These are phyloP conservation scores for Arabidopsis hybrid DNA, from an alignment of 441 rosid genomes.

Conservation along the genomic window DNA sequence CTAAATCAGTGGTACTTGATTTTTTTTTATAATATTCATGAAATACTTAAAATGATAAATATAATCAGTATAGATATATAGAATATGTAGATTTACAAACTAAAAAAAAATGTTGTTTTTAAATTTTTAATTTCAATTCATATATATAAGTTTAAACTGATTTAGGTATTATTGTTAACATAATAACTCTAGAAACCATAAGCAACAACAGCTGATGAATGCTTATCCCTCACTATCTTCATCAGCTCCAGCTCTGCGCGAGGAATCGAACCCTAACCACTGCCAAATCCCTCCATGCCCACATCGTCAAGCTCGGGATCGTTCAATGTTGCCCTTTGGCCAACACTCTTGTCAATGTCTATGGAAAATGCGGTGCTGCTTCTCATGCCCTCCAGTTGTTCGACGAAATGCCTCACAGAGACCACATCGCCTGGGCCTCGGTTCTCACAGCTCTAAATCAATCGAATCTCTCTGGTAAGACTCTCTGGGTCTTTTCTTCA, in stretches of 20 bases:
- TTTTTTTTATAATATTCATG: too few relatives aligned
- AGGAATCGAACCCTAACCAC: slow-evolving; percentile 44
- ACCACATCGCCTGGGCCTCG: slow-evolving; percentile 78
- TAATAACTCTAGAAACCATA: not conserved
- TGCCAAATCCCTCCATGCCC: slow-evolving; percentile 63
- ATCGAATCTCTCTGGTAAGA: slow-evolving; percentile 53
- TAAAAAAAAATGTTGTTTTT: too few relatives aligned
- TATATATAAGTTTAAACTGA: too few relatives aligned
- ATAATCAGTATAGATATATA: too few relatives aligned
- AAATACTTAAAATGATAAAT: too few relatives aligned
- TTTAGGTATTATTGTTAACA: slow-evolving; percentile 2
- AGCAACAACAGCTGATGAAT: slow-evolving; percentile 39
- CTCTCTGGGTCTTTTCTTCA: slow-evolving; percentile 56
- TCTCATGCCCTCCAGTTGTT: slow-evolving; percentile 57
- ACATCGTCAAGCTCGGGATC: slow-evolving; percentile 59
- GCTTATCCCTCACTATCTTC: slow-evolving; percentile 52
- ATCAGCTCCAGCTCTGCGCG: slow-evolving; percentile 59
- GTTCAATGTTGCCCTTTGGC: slow-evolving; percentile 46
- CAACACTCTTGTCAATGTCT: slow-evolving; percentile 61
- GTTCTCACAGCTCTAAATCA: slow-evolving; percentile 74
- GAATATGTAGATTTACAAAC: too few relatives aligned
- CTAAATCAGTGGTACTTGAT: too few relatives aligned
- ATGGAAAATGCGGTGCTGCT: slow-evolving; percentile 61
- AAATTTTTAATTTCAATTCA: too few relatives aligned
- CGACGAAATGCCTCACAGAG: slow-evolving; percentile 72